phyloP scores from a whole-genome alignment of 2,329 filamentous ascomycete species.

The Penicillium sp. region DNA sequence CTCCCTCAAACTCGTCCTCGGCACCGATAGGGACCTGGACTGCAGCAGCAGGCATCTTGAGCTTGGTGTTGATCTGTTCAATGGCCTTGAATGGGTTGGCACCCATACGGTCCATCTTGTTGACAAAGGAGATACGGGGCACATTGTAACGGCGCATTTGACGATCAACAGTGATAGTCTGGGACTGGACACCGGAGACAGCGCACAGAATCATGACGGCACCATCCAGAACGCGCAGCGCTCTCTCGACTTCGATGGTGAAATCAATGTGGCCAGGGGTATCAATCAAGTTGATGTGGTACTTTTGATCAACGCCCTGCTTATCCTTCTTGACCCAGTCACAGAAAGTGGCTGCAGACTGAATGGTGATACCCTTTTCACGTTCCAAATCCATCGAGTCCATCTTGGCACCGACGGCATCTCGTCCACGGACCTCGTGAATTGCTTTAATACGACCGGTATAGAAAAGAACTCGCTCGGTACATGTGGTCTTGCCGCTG shows the following conservation, averaged over 20 bases:
- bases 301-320: constrained; percentile 77
- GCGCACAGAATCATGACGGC: constrained; percentile 98
- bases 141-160: constrained; percentile 99
- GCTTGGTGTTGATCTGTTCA: constrained; percentile 94
- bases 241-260: constrained; percentile 96
- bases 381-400: constrained; percentile 98
- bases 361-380: constrained; percentile 98
- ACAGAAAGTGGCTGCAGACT: constrained; percentile 95
- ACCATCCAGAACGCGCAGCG: constrained; percentile 87
- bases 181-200: constrained; percentile 92
- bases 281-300: constrained; percentile 97
- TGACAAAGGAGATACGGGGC: constrained; percentile 90
- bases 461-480: constrained; percentile 95
- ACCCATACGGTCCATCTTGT: constrained; percentile 99
- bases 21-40: constrained; percentile 90
- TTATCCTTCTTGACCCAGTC: constrained; percentile 84
- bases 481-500: constrained; percentile 94
- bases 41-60: constrained; percentile 86
- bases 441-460: constrained; percentile 95
- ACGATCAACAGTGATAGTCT: constrained; percentile 95
- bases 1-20: constrained; percentile 86
- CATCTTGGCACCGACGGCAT: constrained; percentile 97
- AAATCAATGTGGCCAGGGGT: constrained; percentile 99
- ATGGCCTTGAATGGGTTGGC: constrained; percentile 97
- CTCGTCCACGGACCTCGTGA: constrained; percentile 85